Conservation (phyloP, 2,329 filamentous ascomycete genomes). For the Leptographium wingfieldii region DNA sequence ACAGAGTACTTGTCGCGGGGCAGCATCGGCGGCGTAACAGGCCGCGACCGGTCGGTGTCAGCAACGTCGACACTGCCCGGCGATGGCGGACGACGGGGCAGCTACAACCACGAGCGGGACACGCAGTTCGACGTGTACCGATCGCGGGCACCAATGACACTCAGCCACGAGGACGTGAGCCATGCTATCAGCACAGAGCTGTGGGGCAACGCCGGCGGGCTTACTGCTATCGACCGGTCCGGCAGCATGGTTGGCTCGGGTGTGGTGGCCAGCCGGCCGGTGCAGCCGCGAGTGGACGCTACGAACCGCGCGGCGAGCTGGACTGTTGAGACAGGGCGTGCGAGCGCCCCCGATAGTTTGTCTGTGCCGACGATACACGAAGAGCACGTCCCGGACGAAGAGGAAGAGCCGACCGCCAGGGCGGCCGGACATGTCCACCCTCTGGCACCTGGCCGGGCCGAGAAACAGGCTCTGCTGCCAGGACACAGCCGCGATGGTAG, state of each 20-base stretch:
- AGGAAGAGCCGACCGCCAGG: not conserved
- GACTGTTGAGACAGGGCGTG: constrained; percentile 23
- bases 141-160: constrained; percentile 7
- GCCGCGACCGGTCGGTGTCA: constrained; percentile 8
- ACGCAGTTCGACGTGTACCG: constrained; percentile 18
- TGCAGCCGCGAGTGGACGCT: constrained; percentile 10
- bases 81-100: constrained; percentile 4
- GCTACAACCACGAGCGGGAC: constrained; percentile 18
- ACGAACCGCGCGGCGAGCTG: constrained; percentile 21
- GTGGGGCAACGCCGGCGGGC: constrained; percentile 14
- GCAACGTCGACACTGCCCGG: not conserved
- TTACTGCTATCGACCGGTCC: constrained; percentile 10
- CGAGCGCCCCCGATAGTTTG: constrained; percentile 22
- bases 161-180: constrained; percentile 18
- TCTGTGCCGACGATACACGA: not conserved
- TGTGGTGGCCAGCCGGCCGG: constrained; percentile 7
- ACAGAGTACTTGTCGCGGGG: constrained; percentile 5
- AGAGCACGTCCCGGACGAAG: not conserved
- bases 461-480: not conserved
- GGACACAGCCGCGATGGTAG: not conserved
- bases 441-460: too few relatives aligned
- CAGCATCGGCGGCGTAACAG: not conserved
- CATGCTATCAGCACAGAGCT: constrained; percentile 21
- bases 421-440: not conserved
- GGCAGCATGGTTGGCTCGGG: constrained; percentile 17